Evolutionary conservation across 2,329 filamentous ascomycete species (phyloP), one percentile per base, ranked within the genome.

Genomic region (Botrytis porri): DNA sequence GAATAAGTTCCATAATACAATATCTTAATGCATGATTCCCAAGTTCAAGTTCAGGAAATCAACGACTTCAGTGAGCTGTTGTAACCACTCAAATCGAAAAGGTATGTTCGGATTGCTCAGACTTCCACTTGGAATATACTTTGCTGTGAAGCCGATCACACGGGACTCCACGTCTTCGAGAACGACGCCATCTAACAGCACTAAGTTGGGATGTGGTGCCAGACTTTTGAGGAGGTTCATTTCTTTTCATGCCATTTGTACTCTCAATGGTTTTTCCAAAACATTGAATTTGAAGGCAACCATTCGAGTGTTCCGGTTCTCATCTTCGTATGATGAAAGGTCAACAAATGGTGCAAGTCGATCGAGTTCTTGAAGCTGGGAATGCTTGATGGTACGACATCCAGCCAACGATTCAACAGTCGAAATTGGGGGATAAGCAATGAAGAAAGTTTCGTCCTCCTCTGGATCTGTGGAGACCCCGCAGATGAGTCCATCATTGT

Each of bases 11-110:
- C 81, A 79, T 4, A 81, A 74, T 6, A 80, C 79, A 67, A 84
- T 78, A 71, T 84, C 83, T 73, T 83, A 80, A 75, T 84, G 83
- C 59, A 78, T 75, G 54, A 84, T 80, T 41, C 83, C 82, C 51
- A 81, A 75, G 51, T 78, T 71, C 18, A 84, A 75, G 70, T 84
- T 84, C 39, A 84, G 76, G 51, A 81, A 78, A 70, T 84, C 82
- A 12, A 84, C 77, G 9, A 82, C 79, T 0, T 77, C 12, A 0
- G 80, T 80, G 0, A 84, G 80, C 72, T 85, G 83, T 25, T 77
- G 73, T 0, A 84, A 75, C 80, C 81, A 83, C 69, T 80, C 60
- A 0, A 84, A 75, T 74, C 79, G 80, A 69, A 84, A 84, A 1
- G 78, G 70, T 14, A 80, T 77, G 3, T 78, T 77, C 57, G 60